Conservation (phyloP, 129 eudicot species). For the Helianthus tuberosus region DNA sequence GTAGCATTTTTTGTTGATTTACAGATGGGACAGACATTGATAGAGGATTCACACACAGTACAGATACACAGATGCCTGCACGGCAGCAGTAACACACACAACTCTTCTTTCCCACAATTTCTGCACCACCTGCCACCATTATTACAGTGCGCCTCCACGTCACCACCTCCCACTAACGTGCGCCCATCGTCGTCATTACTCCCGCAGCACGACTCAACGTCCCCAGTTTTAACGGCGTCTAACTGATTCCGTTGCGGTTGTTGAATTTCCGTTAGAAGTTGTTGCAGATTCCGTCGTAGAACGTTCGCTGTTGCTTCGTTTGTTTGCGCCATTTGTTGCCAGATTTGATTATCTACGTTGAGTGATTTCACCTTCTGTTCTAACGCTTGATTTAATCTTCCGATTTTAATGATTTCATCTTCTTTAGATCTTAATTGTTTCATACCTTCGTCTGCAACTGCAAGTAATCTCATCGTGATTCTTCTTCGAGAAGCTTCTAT, state of each 20-base stretch:
- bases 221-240: constrained; percentile 28
- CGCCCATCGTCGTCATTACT: constrained; percentile 44
- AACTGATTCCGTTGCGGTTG: constrained; percentile 29
- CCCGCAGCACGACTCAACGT: constrained; percentile 78
- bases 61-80: constrained; percentile 93
- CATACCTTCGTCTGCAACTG: constrained; percentile 55
- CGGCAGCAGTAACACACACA: constrained; percentile 72
- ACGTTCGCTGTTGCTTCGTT: constrained; percentile 91
- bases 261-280: constrained; percentile 50
- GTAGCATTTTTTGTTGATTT: constrained; percentile 57
- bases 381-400: constrained; percentile 54
- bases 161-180: not conserved
- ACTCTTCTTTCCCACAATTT: constrained; percentile 72
- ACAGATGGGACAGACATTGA: constrained; percentile 79
- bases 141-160: constrained; percentile 15
- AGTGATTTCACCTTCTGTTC: constrained; percentile 71
- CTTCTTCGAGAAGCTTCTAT: constrained; percentile 57
- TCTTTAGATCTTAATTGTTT: constrained; percentile 56
- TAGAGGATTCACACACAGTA: constrained; percentile 56
- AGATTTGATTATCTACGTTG: constrained; percentile 61
- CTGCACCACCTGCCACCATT: constrained; percentile 46
- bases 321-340: constrained; percentile 83
- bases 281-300: constrained; percentile 56
- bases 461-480: constrained; percentile 49
- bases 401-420: constrained; percentile 60